phyloP scores from a whole-genome alignment of 75 land plant species.

The Azolla pinnata region DNA sequence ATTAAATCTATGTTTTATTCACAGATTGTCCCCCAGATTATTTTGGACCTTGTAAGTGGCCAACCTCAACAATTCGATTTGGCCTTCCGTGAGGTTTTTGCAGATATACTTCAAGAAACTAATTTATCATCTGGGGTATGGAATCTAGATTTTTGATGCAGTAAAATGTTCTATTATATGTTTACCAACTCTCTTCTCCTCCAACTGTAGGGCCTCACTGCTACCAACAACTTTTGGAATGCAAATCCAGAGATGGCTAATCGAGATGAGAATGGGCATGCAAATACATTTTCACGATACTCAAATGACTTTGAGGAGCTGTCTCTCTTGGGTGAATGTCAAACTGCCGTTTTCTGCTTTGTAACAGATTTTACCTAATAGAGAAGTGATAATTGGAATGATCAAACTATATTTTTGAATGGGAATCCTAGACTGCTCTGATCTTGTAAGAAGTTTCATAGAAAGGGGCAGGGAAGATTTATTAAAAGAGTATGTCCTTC shows the following conservation, averaged over 20 bases:
- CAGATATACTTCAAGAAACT: neutral
- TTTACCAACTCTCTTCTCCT: neutral
- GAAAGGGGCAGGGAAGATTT: neutral
- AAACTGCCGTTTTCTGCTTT: no score
- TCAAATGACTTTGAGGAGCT: constrained; percentile 88
- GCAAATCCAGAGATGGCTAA: constrained; percentile 29
- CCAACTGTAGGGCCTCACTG: constrained; percentile 30
- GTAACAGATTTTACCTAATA: neutral
- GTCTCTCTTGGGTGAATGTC: constrained; percentile 53
- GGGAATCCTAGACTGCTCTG: neutral
- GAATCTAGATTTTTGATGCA: neutral
- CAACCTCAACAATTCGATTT: constrained; percentile 45
- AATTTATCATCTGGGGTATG: neutral
- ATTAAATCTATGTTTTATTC: no score
- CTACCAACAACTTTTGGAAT: constrained; percentile 55
- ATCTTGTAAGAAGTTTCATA: neutral
- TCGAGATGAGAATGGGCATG: constrained; percentile 19
- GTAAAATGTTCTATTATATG: neutral
- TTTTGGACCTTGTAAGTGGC: constrained; percentile 43
- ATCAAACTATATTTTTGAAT: neutral
- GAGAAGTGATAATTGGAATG: neutral
- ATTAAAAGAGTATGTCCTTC: neutral
- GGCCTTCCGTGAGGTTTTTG: constrained; percentile 45
- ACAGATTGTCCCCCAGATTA: constrained; percentile 72
- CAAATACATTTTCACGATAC: constrained; percentile 56